phyloP scores from a whole-genome alignment of 2,329 filamentous ascomycete genomes.

The Colletotrichum nymphaeae region DNA sequence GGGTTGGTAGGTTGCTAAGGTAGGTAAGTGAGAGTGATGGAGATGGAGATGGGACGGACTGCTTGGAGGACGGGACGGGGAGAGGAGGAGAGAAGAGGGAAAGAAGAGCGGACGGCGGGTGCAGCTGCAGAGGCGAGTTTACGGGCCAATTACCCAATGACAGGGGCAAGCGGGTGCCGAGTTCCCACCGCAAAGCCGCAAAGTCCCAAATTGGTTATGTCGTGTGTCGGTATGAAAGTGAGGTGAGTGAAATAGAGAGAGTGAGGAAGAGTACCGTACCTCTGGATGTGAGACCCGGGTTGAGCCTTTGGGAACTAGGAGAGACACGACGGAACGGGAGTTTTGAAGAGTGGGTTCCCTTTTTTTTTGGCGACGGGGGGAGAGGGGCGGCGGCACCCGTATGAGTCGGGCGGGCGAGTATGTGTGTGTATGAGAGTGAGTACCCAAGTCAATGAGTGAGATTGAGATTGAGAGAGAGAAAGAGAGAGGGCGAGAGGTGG shows the following conservation, averaged over 20 bases:
- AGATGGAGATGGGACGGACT: neutral
- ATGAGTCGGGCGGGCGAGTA: neutral
- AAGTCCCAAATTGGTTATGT: neutral
- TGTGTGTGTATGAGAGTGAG: neutral
- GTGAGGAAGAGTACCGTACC: neutral
- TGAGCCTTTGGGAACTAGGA: neutral
- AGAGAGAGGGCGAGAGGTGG: neutral
- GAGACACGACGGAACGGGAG: neutral
- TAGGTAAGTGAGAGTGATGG: neutral
- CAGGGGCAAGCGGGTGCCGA: neutral
- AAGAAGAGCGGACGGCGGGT: constrained; percentile 23
- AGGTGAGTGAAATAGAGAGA: constrained; percentile 31
- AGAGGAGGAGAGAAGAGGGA: neutral
- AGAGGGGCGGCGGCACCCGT: neutral
- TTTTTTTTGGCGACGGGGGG: neutral
- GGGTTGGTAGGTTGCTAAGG: neutral
- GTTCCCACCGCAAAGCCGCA: neutral
- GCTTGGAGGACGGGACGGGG: neutral
- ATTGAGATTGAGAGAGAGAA: neutral
- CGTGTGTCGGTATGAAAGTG: constrained; percentile 1
- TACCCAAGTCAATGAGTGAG: neutral
- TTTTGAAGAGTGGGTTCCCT: neutral
- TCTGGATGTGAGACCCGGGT: neutral
- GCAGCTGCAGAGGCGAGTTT: constrained; percentile 10
- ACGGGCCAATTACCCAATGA: constrained; percentile 18